These are phyloP conservation scores for Picochlorum sp. DNA, from an alignment of 139 green algal genomes.

Conservation along the genomic window DNA sequence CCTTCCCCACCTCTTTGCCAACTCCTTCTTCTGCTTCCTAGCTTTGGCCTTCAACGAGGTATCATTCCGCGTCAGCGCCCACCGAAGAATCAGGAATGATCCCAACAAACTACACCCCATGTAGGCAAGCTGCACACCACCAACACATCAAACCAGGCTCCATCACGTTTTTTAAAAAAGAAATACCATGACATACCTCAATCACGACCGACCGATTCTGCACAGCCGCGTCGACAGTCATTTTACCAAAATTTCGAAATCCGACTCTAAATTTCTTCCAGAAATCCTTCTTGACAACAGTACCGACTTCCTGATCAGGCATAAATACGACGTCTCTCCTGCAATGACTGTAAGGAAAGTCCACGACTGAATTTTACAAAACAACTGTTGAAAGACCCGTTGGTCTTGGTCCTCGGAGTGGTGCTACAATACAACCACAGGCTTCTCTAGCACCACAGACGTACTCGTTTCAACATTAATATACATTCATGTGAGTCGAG, in stretches of 20 bases:
- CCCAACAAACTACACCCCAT: constrained; percentile 32
- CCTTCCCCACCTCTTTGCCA: constrained; percentile 28
- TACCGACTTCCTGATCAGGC: neutral
- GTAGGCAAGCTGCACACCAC: constrained; percentile 25
- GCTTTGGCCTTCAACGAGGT: constrained; percentile 17
- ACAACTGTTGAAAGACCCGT: too few species aligned
- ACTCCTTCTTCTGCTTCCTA: constrained; percentile 27
- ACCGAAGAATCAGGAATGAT: constrained; percentile 33
- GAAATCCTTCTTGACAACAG: constrained; percentile 12
- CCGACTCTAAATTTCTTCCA: constrained; percentile 11
- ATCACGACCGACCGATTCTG: constrained; percentile 12
- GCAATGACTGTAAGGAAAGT: too few species aligned
- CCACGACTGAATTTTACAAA: too few species aligned
- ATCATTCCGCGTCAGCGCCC: constrained; percentile 32
- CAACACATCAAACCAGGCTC: neutral
- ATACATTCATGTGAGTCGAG: too few species aligned
- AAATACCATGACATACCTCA: neutral
- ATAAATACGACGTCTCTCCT: neutral
- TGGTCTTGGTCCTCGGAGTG: too few species aligned
- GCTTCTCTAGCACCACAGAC: too few species aligned
- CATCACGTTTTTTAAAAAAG: neutral
- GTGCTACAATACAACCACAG: too few species aligned
- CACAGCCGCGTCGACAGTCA: constrained; percentile 10
- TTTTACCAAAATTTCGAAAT: constrained; percentile 16
- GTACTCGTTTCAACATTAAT: too few species aligned